Conservation (phyloP, 2,329 filamentous ascomycete genomes). For the Paecilomyces fulvus region DNA sequence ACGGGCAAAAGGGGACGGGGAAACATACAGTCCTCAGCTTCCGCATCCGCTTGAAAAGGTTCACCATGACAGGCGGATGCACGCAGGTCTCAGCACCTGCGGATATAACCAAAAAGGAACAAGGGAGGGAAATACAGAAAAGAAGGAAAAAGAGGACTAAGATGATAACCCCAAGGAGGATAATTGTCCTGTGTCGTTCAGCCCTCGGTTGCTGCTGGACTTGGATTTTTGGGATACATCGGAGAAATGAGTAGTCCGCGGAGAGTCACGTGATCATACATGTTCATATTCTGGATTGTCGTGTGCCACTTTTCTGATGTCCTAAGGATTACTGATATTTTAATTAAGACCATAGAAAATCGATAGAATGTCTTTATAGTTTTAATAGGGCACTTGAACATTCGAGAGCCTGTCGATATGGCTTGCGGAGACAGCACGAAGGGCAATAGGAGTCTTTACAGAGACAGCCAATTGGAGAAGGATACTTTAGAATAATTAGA, state of each 20-base stretch:
- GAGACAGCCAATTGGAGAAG: no score
- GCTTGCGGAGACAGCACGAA: no score
- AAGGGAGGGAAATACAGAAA: not conserved
- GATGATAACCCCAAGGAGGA: not conserved
- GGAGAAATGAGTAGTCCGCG: slow-evolving; percentile 14
- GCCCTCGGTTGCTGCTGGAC: slow-evolving; percentile 5
- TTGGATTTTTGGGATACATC: slow-evolving; percentile 12
- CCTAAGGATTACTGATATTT: no score
- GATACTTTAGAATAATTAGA: no score
- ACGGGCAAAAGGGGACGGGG: not conserved
- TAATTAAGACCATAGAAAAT: no score
- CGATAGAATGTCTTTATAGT: no score
- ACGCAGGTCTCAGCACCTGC: slow-evolving; percentile 8
- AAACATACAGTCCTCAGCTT: slow-evolving; percentile 61
- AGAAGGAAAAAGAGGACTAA: not conserved
- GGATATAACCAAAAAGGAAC: not conserved
- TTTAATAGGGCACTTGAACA: no score
- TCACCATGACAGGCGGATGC: slow-evolving; percentile 33
- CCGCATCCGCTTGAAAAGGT: slow-evolving; percentile 57
- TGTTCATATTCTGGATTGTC: not conserved
- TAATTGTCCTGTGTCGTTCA: not conserved
- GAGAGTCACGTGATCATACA: slow-evolving; percentile 16
- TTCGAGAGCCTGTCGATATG: no score
- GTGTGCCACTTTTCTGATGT: no score
- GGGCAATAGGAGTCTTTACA: no score